phyloP scores from a whole-genome alignment of 2,329 filamentous ascomycete species.

The Whalleya microplaca region DNA sequence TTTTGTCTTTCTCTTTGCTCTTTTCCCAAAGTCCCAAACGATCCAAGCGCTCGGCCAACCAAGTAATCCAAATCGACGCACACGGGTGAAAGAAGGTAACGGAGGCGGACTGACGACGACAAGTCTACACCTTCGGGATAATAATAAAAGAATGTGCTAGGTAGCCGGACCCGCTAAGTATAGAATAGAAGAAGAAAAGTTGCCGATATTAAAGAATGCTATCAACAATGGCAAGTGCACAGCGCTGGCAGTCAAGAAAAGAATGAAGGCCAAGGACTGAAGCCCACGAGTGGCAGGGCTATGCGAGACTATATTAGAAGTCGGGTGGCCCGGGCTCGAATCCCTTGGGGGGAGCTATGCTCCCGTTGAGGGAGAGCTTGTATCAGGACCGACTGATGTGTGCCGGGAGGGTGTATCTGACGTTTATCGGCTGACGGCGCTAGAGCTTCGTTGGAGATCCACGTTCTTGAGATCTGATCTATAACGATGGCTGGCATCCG shows the following conservation, averaged over 20 bases:
- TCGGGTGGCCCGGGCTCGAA: slow-evolving; percentile 34
- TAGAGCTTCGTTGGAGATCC: slow-evolving; percentile 50
- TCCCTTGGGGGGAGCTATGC: slow-evolving; percentile 36
- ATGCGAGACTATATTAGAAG: slow-evolving; percentile 44
- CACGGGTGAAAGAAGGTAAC: slow-evolving; percentile 25
- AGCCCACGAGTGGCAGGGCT: slow-evolving; percentile 26
- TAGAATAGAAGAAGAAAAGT: slow-evolving; percentile 40
- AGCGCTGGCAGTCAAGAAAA: slow-evolving; percentile 45
- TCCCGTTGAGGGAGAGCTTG: slow-evolving; percentile 45
- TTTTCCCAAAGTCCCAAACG: slow-evolving; percentile 23
- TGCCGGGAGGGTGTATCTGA: slow-evolving; percentile 44
- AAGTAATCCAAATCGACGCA: slow-evolving; percentile 17
- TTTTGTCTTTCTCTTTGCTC: slow-evolving; percentile 20
- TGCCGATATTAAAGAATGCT: slow-evolving; percentile 56
- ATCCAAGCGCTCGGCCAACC: slow-evolving; percentile 23
- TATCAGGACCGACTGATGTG: slow-evolving; percentile 43
- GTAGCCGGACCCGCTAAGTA: slow-evolving; percentile 58
- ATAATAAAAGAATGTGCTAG: slow-evolving; percentile 41
- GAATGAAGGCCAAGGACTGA: slow-evolving; percentile 28
- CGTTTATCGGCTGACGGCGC: slow-evolving; percentile 44
- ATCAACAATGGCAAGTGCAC: slow-evolving; percentile 55
- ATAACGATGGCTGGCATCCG: slow-evolving; percentile 58
- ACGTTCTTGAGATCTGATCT: slow-evolving; percentile 55
- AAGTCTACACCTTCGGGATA: slow-evolving; percentile 16
- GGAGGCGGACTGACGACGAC: slow-evolving; percentile 16